These are phyloP conservation scores for Penicilliopsis zonata DNA, from an alignment of 495 filamentous ascomycete genomes.

Conservation along the genomic window DNA sequence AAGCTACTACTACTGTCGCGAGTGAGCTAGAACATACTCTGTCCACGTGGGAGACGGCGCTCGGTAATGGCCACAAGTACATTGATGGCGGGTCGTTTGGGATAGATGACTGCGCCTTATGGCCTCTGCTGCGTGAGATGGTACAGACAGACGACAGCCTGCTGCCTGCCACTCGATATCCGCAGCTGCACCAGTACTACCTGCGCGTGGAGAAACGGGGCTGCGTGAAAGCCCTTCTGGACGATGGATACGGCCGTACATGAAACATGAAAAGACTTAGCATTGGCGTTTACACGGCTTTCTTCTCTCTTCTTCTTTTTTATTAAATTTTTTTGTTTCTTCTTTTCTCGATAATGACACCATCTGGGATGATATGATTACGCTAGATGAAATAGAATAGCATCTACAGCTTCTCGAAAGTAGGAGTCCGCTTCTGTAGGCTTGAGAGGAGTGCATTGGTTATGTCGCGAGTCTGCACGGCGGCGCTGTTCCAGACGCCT, in stretches of 20 bases:
- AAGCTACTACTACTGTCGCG: conserved; percentile 1
- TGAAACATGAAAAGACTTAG: too few relatives aligned
- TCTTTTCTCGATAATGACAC: too few relatives aligned
- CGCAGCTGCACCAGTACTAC: conserved; percentile 43
- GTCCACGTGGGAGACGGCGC: conserved; percentile 35
- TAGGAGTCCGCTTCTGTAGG: conserved; percentile 66
- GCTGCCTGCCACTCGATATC: conserved; percentile 19
- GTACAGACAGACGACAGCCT: conserved; percentile 18
- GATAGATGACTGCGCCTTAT: conserved; percentile 60
- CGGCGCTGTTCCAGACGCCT: conserved; percentile 71
- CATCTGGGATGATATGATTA: too few relatives aligned
- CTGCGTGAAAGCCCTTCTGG: conserved; percentile 34
- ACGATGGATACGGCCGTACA: too few relatives aligned
- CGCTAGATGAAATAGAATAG: too few relatives aligned
- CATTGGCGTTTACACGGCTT: too few relatives aligned
- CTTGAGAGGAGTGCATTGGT: conserved; percentile 60
- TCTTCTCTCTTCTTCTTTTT: too few relatives aligned
- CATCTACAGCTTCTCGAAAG: conserved; percentile 77
- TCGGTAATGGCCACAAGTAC: conserved; percentile 32
- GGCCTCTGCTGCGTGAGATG: conserved; percentile 56
- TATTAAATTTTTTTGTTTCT: too few relatives aligned
- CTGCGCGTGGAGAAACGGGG: conserved; percentile 34
- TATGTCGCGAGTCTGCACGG: conserved; percentile 73
- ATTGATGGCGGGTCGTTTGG: conserved; percentile 43
- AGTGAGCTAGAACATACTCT: conserved; percentile 12